Evolutionary conservation across 805 yeast species (phyloP).

Genomic region (Pichia deserticola): DNA sequence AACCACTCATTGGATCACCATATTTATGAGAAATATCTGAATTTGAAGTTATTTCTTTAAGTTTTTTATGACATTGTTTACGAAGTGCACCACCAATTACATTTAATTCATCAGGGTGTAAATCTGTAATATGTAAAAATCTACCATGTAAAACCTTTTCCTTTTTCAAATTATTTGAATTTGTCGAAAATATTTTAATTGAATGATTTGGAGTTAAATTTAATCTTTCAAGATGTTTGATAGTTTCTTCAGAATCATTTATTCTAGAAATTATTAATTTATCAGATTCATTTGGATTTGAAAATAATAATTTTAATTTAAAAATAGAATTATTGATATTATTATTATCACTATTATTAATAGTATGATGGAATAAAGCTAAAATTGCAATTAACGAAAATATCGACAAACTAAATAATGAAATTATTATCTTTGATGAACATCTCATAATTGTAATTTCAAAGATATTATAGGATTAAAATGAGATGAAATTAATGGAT

Average conservation of each 20-base stretch:
- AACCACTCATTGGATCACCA: slow-evolving; percentile 71
- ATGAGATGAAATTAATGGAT: too few species aligned
- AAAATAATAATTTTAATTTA: too few species aligned
- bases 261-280: too few species aligned
- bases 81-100: slow-evolving; percentile 42
- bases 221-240: slow-evolving; percentile 24
- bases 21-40: slow-evolving; percentile 50
- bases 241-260: slow-evolving; percentile 16
- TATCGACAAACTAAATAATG: too few species aligned
- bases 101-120: slow-evolving; percentile 76
- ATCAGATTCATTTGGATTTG: too few species aligned
- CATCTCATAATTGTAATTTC: too few species aligned
- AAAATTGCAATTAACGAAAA: too few species aligned
- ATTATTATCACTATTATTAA: too few species aligned
- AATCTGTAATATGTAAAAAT: slow-evolving; percentile 78
- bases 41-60: slow-evolving; percentile 29
- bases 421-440: too few species aligned
- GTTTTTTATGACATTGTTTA: slow-evolving; percentile 46
- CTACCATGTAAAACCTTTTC: slow-evolving; percentile 50
- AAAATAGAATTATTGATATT: too few species aligned
- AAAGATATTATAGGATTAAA: too few species aligned
- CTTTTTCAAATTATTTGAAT: slow-evolving; percentile 1
- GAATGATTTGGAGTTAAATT: slow-evolving; percentile 38
- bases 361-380: too few species aligned
- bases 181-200: slow-evolving; percentile 12